Conservation (phyloP, 2,329 filamentous ascomycete genomes). For the Fusarium liriodendri region DNA sequence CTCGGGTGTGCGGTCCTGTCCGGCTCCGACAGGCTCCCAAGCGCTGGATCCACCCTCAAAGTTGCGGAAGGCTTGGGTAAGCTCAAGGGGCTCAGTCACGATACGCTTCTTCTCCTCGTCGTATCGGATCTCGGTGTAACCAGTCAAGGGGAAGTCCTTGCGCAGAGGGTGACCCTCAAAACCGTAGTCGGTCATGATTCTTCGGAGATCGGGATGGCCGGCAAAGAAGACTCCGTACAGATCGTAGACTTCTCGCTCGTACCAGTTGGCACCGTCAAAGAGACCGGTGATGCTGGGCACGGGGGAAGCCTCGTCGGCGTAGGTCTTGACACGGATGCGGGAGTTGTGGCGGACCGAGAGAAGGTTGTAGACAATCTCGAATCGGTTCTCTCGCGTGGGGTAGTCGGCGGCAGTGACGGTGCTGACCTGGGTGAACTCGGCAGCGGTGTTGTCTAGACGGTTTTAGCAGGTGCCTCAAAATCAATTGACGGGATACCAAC, state of each 20-base stretch:
- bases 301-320: slow-evolving; percentile 94
- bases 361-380: slow-evolving; percentile 98
- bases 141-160: slow-evolving; percentile 98
- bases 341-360: slow-evolving; percentile 96
- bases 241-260: slow-evolving; percentile 97
- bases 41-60: slow-evolving; percentile 88
- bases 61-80: slow-evolving; percentile 98
- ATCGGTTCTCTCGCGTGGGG: slow-evolving; percentile 93
- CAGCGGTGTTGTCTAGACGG: slow-evolving; percentile 84
- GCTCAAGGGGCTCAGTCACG: slow-evolving; percentile 95
- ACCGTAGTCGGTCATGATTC: slow-evolving; percentile 99
- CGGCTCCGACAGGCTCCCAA: slow-evolving; percentile 75
- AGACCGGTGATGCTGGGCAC: slow-evolving; percentile 88
- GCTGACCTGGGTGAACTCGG: slow-evolving; percentile 94
- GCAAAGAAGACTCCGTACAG: slow-evolving; percentile 97
- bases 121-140: slow-evolving; percentile 97
- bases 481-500: slow-evolving; percentile 50
- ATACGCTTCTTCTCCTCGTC: slow-evolving; percentile 99
- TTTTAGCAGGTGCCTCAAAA: slow-evolving; percentile 13
- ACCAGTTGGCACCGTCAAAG: slow-evolving; percentile 98
- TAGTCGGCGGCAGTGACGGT: slow-evolving; percentile 96
- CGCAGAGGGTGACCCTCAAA: slow-evolving; percentile 97
- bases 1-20: slow-evolving; percentile 83
- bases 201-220: slow-evolving; percentile 92
- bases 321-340: slow-evolving; percentile 97